phyloP scores from a whole-genome alignment of 768 basidiomycete species.

The Dioszegia hungarica region DNA sequence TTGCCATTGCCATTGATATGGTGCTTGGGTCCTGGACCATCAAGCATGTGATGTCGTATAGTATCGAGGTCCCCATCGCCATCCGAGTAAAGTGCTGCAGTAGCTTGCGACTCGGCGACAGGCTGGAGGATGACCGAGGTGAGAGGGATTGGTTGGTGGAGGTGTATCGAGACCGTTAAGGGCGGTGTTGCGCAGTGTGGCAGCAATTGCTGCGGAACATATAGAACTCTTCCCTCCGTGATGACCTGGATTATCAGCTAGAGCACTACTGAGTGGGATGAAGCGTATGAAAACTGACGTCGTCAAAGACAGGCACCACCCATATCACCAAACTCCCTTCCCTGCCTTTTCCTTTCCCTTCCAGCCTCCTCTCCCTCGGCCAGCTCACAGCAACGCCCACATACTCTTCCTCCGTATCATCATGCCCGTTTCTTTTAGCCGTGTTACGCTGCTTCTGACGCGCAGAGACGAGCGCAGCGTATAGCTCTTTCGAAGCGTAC shows the following conservation, averaged over 20 bases:
- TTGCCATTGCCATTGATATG: background rate
- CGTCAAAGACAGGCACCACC: slow-evolving; percentile 12
- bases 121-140: slow-evolving; percentile 26
- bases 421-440: background rate
- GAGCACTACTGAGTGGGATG: no score
- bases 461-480: background rate
- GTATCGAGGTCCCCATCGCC: background rate
- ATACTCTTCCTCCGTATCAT: background rate
- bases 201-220: slow-evolving; percentile 21
- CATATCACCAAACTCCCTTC: slow-evolving; percentile 16
- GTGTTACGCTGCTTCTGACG: background rate
- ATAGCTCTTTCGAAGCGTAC: slow-evolving; percentile 7
- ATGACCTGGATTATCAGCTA: background rate
- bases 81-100: background rate
- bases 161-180: slow-evolving; percentile 7
- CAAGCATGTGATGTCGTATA: background rate
- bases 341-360: slow-evolving; percentile 12
- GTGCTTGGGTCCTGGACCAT: background rate
- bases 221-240: slow-evolving; percentile 6
- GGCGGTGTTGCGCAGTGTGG: slow-evolving; percentile 19
- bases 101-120: background rate
- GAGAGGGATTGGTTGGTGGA: slow-evolving; percentile 24
- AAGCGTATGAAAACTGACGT: background rate
- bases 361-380: slow-evolving; percentile 23
- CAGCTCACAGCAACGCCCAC: slow-evolving; percentile 19